phyloP scores from a whole-genome alignment of 352 stramenopile genomes.

The Globisporangium takayamanum region DNA sequence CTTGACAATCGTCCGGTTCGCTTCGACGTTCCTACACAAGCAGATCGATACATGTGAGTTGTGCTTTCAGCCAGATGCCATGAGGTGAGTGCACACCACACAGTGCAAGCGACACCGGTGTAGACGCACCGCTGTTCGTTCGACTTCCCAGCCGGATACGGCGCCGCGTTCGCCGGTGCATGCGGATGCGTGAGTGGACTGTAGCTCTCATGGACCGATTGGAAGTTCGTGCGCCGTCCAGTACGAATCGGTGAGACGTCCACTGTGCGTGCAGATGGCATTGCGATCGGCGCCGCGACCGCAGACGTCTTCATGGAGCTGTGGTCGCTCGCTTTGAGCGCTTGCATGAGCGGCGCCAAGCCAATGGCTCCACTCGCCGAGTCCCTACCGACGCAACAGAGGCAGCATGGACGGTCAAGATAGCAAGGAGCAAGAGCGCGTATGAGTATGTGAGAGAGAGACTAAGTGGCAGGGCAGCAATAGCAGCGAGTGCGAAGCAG shows the following conservation, averaged over 20 bases:
- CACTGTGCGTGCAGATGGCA: slow-evolving; percentile 10
- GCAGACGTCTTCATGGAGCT: slow-evolving; percentile 27
- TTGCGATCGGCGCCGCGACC: slow-evolving; percentile 16
- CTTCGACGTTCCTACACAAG: slow-evolving; percentile 45
- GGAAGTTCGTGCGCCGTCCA: slow-evolving; percentile 49
- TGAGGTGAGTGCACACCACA: neutral
- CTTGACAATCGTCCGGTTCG: slow-evolving; percentile 55
- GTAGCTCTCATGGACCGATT: slow-evolving; percentile 17
- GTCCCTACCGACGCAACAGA: slow-evolving; percentile 25
- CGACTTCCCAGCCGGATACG: slow-evolving; percentile 57
- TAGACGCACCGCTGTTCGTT: slow-evolving; percentile 51
- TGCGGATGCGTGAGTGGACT: slow-evolving; percentile 6
- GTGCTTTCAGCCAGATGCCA: neutral
- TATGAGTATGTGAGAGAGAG: slow-evolving; percentile 1
- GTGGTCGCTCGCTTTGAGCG: slow-evolving; percentile 42
- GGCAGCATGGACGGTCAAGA: no score
- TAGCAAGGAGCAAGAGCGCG: neutral
- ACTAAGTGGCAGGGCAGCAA: neutral
- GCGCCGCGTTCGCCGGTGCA: neutral
- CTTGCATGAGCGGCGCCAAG: slow-evolving; percentile 34
- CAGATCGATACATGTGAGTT: neutral
- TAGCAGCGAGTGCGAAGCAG: neutral
- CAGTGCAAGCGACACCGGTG: neutral
- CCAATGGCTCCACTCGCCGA: slow-evolving; percentile 36
- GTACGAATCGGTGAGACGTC: slow-evolving; percentile 51